These are phyloP conservation scores for Oxytropis ochrocephala DNA, from an alignment of 306 rosid genomes.

Conservation along the genomic window DNA sequence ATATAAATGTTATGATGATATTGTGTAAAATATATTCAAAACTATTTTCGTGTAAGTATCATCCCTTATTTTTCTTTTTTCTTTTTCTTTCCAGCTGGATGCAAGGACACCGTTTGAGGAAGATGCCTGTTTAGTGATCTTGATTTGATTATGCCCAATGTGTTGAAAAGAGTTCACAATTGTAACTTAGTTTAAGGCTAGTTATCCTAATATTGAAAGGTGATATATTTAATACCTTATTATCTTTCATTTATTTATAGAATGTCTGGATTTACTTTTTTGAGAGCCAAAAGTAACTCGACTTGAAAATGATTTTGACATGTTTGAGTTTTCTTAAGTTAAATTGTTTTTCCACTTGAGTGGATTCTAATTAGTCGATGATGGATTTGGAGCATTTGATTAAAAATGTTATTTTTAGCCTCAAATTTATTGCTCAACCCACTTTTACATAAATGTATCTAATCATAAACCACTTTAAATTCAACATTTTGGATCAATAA, in stretches of 20 bases:
- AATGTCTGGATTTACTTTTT: neutral
- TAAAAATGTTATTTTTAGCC: too few relatives aligned
- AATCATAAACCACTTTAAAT: too few relatives aligned
- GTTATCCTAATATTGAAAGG: neutral
- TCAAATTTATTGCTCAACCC: too few relatives aligned
- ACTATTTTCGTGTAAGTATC: neutral
- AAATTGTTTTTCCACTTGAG: too few relatives aligned
- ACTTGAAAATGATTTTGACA: too few relatives aligned
- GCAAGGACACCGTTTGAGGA: conserved; percentile 58
- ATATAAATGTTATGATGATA: neutral
- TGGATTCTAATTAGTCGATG: too few relatives aligned
- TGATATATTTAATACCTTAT: too few relatives aligned
- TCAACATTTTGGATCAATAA: too few relatives aligned
- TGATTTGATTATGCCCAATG: neutral
- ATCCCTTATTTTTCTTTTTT: neutral
- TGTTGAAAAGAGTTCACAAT: neutral
- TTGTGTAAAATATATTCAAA: neutral
- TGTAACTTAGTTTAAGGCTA: neutral
- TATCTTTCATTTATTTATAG: neutral
- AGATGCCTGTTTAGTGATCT: conserved; percentile 42
- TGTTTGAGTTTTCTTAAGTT: too few relatives aligned
- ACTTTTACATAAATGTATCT: too few relatives aligned
- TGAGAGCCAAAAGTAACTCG: too few relatives aligned
- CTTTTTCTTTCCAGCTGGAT: conserved; percentile 43
- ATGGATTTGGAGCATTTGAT: too few relatives aligned